phyloP scores from a whole-genome alignment of 1,284 basidiomycete genomes.

The Veloporphyrellus conicus region DNA sequence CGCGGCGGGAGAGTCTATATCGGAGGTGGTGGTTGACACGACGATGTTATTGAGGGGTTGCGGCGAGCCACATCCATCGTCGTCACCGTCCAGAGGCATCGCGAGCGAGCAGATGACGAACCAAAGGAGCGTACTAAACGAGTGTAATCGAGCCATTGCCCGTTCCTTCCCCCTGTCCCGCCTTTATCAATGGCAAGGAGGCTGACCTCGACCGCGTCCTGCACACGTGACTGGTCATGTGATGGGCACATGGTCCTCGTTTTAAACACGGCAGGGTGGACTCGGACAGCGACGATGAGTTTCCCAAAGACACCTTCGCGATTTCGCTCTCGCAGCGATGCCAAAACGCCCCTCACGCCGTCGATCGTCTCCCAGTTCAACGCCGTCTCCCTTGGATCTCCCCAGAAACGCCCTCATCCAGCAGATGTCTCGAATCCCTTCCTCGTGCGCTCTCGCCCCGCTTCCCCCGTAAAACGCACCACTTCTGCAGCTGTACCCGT shows the following conservation, averaged over 20 bases:
- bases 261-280: too few species aligned
- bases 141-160: constrained; percentile 18
- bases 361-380: constrained; percentile 56
- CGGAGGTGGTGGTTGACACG: neutral
- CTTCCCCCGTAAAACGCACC: constrained; percentile 61
- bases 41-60: neutral
- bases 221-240: constrained; percentile 25
- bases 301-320: constrained; percentile 62
- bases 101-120: constrained; percentile 4
- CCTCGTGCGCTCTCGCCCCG: constrained; percentile 49
- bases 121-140: constrained; percentile 21
- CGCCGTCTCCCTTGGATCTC: constrained; percentile 47
- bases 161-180: neutral
- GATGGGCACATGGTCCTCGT: constrained; percentile 14
- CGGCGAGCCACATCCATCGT: constrained; percentile 1
- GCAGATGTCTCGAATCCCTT: constrained; percentile 62
- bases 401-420: constrained; percentile 38
- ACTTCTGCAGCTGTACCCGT: constrained; percentile 48
- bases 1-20: neutral
- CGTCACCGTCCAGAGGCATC: constrained; percentile 13
- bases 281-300: too few species aligned
- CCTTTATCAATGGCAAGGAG: constrained; percentile 16
- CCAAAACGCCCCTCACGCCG: constrained; percentile 68
- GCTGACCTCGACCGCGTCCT: constrained; percentile 20
- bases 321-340: constrained; percentile 62